A percentile compares a stretch with the other conserved stretches of the same genome.
Evolutionary conservation across 257 asterid genomes (phyloP).

Genomic region (Cynanchum wilfordii): DNA sequence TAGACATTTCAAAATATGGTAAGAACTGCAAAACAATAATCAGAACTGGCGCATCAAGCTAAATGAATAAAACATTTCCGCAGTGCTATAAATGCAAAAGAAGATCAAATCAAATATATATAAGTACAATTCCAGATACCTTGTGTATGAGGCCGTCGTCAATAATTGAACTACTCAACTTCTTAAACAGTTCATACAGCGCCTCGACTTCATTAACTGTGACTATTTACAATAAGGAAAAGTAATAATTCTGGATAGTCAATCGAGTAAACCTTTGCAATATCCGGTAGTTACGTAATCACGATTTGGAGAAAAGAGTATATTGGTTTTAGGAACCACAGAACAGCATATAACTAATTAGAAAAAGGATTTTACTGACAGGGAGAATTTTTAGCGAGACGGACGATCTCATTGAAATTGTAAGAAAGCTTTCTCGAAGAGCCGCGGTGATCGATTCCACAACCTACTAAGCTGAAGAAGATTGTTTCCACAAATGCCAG

Average conservation of each 20-base stretch:
- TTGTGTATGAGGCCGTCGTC: constrained; percentile 27
- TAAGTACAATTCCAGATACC: constrained; percentile 1
- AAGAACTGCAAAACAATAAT: not conserved
- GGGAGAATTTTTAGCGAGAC: not conserved
- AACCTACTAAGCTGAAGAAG: not conserved
- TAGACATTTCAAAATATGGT: not conserved
- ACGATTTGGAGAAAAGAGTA: not conserved
- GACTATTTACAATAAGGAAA: constrained; percentile 9
- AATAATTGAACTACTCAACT: constrained; percentile 21
- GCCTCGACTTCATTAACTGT: constrained; percentile 28
- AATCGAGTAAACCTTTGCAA: not conserved
- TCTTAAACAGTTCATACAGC: constrained; percentile 23
- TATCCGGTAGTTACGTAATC: not conserved
- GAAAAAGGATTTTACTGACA: not conserved
- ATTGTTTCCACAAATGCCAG: not conserved
- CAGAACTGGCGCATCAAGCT: not conserved
- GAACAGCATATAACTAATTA: not conserved
- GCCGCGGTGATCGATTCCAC: not conserved
- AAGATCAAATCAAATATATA: not conserved
- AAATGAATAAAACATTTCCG: not conserved
- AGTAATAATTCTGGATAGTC: not conserved
- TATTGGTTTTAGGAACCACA: not conserved
- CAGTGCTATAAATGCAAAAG: not conserved
- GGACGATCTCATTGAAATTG: not conserved
- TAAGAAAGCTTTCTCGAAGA: not conserved